Evolutionary conservation across 768 basidiomycete species (phyloP), one percentile per base, ranked within the genome.

Genomic region (Suillus subluteus): DNA sequence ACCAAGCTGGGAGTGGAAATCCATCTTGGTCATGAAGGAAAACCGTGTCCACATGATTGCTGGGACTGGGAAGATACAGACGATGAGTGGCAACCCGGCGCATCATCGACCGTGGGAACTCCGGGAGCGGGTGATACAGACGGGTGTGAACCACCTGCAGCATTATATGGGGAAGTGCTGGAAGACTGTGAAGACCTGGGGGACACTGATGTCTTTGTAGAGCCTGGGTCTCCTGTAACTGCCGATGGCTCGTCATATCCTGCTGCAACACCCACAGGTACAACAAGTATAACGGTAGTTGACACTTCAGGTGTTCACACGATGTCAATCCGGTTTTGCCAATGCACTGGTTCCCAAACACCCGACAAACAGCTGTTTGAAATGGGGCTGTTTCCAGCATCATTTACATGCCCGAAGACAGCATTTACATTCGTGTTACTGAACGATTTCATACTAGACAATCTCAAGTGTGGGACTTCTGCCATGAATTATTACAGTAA

Each of bases 401-500:
- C 58, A 12, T 59, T 59, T 7, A 21, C 26, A 21, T 6, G 15
- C 1, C 58, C 35, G 1, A 37, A 41, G 21, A 59, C 16, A 5
- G 58, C 58, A 2, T 59, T 59, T 13, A 59, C 58, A 7, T 38
- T 59, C 7, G 6, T 11, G 2, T 59, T 64, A 11, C 58, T 64
- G n/a, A 30, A 64, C 18, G 16, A 64, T 16, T 64, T 64, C 23
- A 30, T 41, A 4, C 13, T 56, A 4, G 58, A 64, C 48, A 56
- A 64, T 18, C 30, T 64, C 5, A 32, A 64, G 48, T 64, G 63
- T 3, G n/a, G 32, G 2, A 64, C 63, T 21, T 55, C 15, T 4
- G 32, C 23, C 0, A 35, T 55, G 32, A 64, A 56, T 30, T 64
- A 58, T 62, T 64, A 37, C 35, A 40, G 41, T 13, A 64, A 62